A percentile compares a stretch with the other conserved stretches of the same genome.
These are phyloP conservation scores for Zangia roseola DNA, from an alignment of 768 basidiomycete species.

Conservation along the genomic window DNA sequence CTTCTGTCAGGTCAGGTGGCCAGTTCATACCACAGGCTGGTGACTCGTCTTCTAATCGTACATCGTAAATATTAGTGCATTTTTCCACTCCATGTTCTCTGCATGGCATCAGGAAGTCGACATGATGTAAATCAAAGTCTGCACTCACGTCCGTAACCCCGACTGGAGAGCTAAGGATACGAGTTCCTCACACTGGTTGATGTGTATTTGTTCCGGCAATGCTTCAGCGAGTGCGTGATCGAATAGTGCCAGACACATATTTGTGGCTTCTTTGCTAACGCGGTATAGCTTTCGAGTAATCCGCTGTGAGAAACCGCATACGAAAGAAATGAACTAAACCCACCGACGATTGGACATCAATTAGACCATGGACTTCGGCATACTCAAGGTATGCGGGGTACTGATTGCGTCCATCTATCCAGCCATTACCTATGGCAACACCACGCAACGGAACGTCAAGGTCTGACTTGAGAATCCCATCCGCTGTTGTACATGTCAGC, in stretches of 20 bases:
- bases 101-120: background rate
- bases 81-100: slow-evolving; percentile 68
- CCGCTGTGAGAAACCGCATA: slow-evolving; percentile 1
- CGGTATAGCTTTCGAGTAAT: slow-evolving; percentile 53
- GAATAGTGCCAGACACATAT: slow-evolving; percentile 53
- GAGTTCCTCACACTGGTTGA: slow-evolving; percentile 60
- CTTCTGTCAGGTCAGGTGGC: slow-evolving; percentile 80
- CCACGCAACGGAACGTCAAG: slow-evolving; percentile 69
- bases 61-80: slow-evolving; percentile 95
- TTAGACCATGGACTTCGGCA: slow-evolving; percentile 71
- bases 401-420: slow-evolving; percentile 89
- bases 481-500: slow-evolving; percentile 48
- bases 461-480: slow-evolving; percentile 65
- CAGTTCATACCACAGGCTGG: slow-evolving; percentile 98
- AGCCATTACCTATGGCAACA: slow-evolving; percentile 93
- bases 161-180: slow-evolving; percentile 41
- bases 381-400: slow-evolving; percentile 91
- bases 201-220: slow-evolving; percentile 58
- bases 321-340: slow-evolving; percentile 13
- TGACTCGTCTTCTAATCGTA: slow-evolving; percentile 78
- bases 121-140: background rate
- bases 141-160: slow-evolving; percentile 23
- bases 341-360: slow-evolving; percentile 72
- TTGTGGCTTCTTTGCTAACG: slow-evolving; percentile 52
- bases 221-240: slow-evolving; percentile 37